These are phyloP conservation scores for Actinidia chinensis DNA, from an alignment of 179 eudicot genomes.

Conservation along the genomic window DNA sequence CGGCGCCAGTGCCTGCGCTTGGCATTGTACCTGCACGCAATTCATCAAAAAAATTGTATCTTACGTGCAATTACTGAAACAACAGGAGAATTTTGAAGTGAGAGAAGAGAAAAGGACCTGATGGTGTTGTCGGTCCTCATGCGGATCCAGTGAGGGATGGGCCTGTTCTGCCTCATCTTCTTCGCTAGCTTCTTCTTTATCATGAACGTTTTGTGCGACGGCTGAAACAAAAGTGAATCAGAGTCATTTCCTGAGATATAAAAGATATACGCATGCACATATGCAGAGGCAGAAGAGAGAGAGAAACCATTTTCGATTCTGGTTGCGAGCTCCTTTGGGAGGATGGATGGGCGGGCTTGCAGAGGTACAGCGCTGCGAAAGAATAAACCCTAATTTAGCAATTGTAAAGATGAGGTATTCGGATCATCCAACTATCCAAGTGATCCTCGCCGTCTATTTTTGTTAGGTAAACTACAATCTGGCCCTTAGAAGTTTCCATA, in stretches of 20 bases:
- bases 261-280: not conserved
- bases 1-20: constrained; percentile 55
- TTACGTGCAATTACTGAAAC: not conserved
- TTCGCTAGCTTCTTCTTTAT: constrained; percentile 52
- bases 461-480: too few species aligned
- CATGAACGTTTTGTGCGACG: constrained; percentile 50
- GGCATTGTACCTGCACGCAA: constrained; percentile 35
- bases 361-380: not conserved
- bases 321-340: constrained; percentile 11
- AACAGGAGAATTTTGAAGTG: not conserved
- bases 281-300: not conserved
- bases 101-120: constrained; percentile 15
- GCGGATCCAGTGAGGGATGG: constrained; percentile 48
- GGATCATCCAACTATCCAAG: not conserved
- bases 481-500: too few species aligned
- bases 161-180: constrained; percentile 56
- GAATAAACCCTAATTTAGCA: not conserved
- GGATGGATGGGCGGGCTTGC: not conserved
- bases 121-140: constrained; percentile 48
- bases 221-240: constrained; percentile 22
- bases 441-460: constrained; percentile 1
- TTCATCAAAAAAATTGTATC: not conserved
- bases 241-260: not conserved
- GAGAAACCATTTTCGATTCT: constrained; percentile 16
- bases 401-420: not conserved